Evolutionary conservation across 192 early-diverging fungal species (phyloP).

Genomic region (Podila epigama): DNA sequence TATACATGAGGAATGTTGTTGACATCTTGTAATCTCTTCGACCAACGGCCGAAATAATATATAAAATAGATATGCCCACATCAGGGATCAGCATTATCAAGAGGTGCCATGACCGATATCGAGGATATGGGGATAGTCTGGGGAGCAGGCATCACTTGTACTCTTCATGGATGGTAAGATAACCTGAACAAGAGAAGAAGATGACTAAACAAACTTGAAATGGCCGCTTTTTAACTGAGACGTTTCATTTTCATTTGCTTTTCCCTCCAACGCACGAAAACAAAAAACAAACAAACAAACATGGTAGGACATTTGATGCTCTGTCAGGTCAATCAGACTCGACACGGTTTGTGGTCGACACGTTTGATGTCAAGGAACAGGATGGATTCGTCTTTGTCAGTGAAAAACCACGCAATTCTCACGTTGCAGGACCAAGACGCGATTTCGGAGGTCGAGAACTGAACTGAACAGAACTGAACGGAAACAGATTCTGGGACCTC

Average conservation of each 20-base stretch:
- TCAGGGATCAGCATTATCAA: slow-evolving; percentile 35
- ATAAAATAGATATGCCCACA: slow-evolving; percentile 49
- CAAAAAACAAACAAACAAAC: not conserved
- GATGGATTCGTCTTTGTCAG: slow-evolving; percentile 42
- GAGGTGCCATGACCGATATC: slow-evolving; percentile 40
- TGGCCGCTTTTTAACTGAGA: too few species aligned
- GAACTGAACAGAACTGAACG: too few species aligned
- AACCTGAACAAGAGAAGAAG: not conserved
- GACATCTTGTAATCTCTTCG: not conserved
- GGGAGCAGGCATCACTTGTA: slow-evolving; percentile 37
- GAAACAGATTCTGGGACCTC: too few species aligned
- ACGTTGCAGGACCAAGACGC: slow-evolving; percentile 33
- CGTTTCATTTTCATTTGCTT: too few species aligned
- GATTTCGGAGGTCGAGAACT: slow-evolving; percentile 45
- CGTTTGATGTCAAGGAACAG: slow-evolving; percentile 39
- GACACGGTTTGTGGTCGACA: slow-evolving; percentile 45
- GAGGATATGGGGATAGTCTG: slow-evolving; percentile 49
- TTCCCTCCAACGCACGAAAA: too few species aligned
- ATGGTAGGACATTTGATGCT: slow-evolving; percentile 34
- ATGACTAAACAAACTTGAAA: not conserved
- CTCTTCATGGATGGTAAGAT: slow-evolving; percentile 34
- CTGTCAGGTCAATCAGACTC: slow-evolving; percentile 38
- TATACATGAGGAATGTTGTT: not conserved
- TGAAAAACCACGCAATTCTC: slow-evolving; percentile 15
- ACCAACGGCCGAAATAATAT: too few species aligned